Evolutionary conservation across 306 rosid genomes (phyloP).

Genomic region (Lagenaria siceraria): DNA sequence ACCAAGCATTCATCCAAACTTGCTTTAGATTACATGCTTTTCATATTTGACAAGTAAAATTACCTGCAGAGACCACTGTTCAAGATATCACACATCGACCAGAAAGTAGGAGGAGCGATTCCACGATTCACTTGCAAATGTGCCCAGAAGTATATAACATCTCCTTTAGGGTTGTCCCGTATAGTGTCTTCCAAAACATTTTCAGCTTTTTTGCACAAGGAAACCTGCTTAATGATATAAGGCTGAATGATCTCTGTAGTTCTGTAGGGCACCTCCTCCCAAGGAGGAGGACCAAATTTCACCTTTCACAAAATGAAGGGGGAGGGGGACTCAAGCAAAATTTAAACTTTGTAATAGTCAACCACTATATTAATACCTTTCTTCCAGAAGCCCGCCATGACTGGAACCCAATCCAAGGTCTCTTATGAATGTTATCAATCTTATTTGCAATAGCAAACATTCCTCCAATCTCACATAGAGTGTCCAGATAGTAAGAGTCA

Average conservation of each 20-base stretch:
- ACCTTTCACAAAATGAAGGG: not conserved
- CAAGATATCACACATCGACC: conserved; percentile 89
- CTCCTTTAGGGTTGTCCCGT: conserved; percentile 45
- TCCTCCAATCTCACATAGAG: conserved; percentile 93
- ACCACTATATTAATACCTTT: conserved; percentile 60
- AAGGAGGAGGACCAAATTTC: not conserved
- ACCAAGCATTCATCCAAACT: not conserved
- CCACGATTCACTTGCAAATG: conserved; percentile 47
- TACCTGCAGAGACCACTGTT: conserved; percentile 93
- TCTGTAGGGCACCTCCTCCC: not conserved
- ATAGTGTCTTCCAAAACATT: conserved; percentile 55
- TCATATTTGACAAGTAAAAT: conserved; percentile 4
- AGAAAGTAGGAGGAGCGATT: conserved; percentile 55
- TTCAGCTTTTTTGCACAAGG: conserved; percentile 59
- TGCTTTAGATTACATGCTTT: not conserved
- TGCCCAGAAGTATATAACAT: conserved; percentile 84
- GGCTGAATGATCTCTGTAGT: not conserved
- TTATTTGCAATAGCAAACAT: conserved; percentile 84
- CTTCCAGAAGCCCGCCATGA: conserved; percentile 99
- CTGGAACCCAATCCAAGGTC: conserved; percentile 99
- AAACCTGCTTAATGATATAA: conserved; percentile 42
- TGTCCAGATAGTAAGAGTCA: conserved; percentile 49
- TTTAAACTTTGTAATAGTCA: not conserved
- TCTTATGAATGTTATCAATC: conserved; percentile 68
- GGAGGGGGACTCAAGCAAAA: not conserved